Evolutionary conservation across 306 rosid species (phyloP).

Genomic region (Ziziphus jujuba): DNA sequence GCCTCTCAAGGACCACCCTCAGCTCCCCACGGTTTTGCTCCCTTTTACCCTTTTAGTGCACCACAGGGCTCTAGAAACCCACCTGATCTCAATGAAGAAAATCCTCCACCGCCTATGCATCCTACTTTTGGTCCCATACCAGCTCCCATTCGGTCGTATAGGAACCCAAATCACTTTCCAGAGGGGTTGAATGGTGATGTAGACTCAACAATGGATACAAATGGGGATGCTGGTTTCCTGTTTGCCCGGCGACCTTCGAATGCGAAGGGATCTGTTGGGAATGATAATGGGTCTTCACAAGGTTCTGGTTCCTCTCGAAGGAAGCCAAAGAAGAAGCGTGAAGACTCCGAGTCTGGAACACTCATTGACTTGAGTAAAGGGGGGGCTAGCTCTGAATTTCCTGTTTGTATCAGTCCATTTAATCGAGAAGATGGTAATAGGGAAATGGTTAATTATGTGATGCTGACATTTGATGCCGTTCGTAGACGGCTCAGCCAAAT

Average conservation of each 20-base stretch:
- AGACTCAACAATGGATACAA: slow-evolving; percentile 8
- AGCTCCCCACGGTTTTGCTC: slow-evolving; percentile 47
- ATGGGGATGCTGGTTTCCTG: too few species aligned
- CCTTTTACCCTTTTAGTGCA: slow-evolving; percentile 42
- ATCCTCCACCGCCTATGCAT: background rate
- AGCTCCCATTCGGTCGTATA: slow-evolving; percentile 45
- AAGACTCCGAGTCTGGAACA: slow-evolving; percentile 1
- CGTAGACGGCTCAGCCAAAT: slow-evolving; percentile 63
- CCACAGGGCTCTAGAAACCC: slow-evolving; percentile 32
- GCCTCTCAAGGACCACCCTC: slow-evolving; percentile 31
- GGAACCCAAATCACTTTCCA: slow-evolving; percentile 28
- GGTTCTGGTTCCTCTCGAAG: slow-evolving; percentile 31
- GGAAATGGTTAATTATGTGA: slow-evolving; percentile 41
- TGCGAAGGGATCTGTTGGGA: slow-evolving; percentile 22
- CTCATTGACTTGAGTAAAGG: background rate
- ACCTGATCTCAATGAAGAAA: slow-evolving; percentile 23
- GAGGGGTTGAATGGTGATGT: slow-evolving; percentile 20
- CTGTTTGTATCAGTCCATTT: slow-evolving; percentile 17
- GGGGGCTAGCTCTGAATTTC: slow-evolving; percentile 3
- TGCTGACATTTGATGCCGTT: slow-evolving; percentile 50
- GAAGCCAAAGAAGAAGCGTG: slow-evolving; percentile 34
- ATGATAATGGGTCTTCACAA: slow-evolving; percentile 15
- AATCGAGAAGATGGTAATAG: slow-evolving; percentile 39
- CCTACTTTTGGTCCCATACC: slow-evolving; percentile 29
- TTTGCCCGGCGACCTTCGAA: background rate